A percentile compares a stretch with the other conserved stretches of the same genome.
phyloP scores from a whole-genome alignment of 2,329 filamentous ascomycete genomes.

The Exophiala aquamarina region DNA sequence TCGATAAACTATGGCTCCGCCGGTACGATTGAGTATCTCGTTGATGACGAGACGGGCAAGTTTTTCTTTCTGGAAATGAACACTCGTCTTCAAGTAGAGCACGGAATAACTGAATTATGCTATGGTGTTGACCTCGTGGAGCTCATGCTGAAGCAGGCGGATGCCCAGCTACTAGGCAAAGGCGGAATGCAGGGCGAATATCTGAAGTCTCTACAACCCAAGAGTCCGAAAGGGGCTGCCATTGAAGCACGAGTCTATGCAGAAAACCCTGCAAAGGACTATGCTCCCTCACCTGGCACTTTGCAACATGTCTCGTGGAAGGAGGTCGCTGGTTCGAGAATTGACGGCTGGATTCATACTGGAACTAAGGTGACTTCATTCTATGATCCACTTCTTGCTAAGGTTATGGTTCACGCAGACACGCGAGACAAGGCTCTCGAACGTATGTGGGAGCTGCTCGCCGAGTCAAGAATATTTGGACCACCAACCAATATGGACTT shows the following conservation, averaged over 20 bases:
- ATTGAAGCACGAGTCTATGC: constrained; percentile 58
- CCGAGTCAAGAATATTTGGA: constrained; percentile 50
- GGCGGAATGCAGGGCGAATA: constrained; percentile 44
- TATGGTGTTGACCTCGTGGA: constrained; percentile 56
- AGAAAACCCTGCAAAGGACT: constrained; percentile 60
- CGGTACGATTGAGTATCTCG: constrained; percentile 86
- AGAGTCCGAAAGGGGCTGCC: constrained; percentile 46
- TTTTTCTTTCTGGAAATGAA: constrained; percentile 71
- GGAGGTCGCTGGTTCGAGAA: constrained; percentile 47
- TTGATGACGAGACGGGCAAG: constrained; percentile 76
- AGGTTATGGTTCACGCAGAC: constrained; percentile 56
- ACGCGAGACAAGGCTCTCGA: constrained; percentile 44
- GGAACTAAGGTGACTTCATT: constrained; percentile 58
- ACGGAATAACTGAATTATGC: constrained; percentile 58
- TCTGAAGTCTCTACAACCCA: constrained; percentile 45
- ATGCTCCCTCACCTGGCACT: constrained; percentile 59
- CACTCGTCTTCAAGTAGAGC: constrained; percentile 59
- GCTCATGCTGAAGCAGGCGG: constrained; percentile 57
- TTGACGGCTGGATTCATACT: constrained; percentile 65
- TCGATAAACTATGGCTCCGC: constrained; percentile 72
- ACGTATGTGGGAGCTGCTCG: constrained; percentile 45
- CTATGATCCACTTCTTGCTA: constrained; percentile 60
- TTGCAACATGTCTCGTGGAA: constrained; percentile 60
- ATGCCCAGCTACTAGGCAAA: constrained; percentile 48
- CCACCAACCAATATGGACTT: constrained; percentile 61